A percentile compares a stretch with the other conserved stretches of the same genome.
Evolutionary conservation across 2,329 filamentous ascomycete genomes (phyloP).

Genomic region (Helotiales sp.): DNA sequence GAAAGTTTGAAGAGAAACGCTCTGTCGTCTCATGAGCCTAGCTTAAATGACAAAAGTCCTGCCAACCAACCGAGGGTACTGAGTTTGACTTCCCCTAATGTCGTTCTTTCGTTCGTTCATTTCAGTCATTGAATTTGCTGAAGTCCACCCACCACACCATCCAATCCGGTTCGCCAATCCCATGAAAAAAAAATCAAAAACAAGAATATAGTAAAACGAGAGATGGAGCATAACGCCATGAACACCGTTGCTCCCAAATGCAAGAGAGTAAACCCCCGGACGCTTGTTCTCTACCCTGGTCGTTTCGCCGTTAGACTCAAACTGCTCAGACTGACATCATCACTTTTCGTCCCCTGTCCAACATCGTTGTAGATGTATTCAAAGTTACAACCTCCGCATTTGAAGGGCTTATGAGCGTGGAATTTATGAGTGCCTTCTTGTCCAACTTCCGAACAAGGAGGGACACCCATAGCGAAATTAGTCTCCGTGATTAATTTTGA

Average conservation of each 20-base stretch:
- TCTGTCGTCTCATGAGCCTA: neutral
- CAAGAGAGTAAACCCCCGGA: constrained; percentile 3
- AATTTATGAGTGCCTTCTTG: constrained; percentile 15
- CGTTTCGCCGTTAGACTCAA: neutral
- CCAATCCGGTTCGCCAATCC: constrained; percentile 6
- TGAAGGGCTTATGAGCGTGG: constrained; percentile 15
- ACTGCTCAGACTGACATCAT: constrained; percentile 4
- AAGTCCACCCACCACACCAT: neutral
- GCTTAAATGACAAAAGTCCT: too few species aligned
- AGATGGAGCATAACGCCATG: constrained; percentile 10
- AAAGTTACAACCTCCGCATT: constrained; percentile 16
- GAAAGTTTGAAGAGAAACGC: too few species aligned
- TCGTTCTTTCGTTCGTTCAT: constrained; percentile 6
- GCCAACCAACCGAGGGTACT: constrained; percentile 20
- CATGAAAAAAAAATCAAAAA: neutral
- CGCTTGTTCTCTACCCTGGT: constrained; percentile 3
- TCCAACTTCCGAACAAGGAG: constrained; percentile 4
- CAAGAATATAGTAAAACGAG: neutral
- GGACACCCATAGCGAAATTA: constrained; percentile 6
- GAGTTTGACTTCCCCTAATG: constrained; percentile 29
- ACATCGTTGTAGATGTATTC: constrained; percentile 12
- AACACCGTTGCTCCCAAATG: constrained; percentile 22
- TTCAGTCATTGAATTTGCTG: neutral
- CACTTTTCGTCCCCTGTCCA: neutral
- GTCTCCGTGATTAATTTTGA: constrained; percentile 21